phyloP scores from a whole-genome alignment of 177 flowering plant genomes.

The Vitis hybrid region DNA sequence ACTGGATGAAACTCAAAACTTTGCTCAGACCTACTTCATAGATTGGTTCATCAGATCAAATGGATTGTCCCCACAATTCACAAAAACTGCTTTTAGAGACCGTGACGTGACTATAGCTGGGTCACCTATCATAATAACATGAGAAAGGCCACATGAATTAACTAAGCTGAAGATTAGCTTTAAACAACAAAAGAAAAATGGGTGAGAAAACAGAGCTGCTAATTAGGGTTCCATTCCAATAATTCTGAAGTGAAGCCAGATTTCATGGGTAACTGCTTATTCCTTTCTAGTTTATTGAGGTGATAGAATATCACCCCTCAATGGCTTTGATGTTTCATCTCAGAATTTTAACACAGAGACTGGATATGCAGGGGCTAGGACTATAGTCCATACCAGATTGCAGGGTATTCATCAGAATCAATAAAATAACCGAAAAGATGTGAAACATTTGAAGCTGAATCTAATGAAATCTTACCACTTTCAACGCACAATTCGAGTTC shows the following conservation, averaged over 20 bases:
- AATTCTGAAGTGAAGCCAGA: too few species aligned
- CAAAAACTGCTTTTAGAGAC: slow-evolving; percentile 47
- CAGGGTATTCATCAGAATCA: too few species aligned
- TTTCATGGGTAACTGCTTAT: too few species aligned
- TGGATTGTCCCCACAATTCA: slow-evolving; percentile 56
- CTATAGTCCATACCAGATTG: too few species aligned
- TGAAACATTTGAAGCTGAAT: not conserved
- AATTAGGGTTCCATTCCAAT: too few species aligned
- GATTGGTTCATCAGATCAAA: slow-evolving; percentile 64
- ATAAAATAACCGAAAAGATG: too few species aligned
- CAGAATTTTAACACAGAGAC: too few species aligned
- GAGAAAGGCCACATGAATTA: slow-evolving; percentile 8
- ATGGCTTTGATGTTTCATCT: too few species aligned
- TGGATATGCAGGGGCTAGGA: too few species aligned
- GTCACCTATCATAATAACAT: slow-evolving; percentile 42
- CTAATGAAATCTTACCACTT: slow-evolving; percentile 41
- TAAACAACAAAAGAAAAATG: not conserved
- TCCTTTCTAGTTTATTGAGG: too few species aligned
- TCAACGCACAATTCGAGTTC: slow-evolving; percentile 68
- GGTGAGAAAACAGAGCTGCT: not conserved
- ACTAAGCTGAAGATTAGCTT: not conserved
- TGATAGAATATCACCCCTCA: too few species aligned
- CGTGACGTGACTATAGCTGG: slow-evolving; percentile 41
- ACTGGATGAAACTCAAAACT: slow-evolving; percentile 7
- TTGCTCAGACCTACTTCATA: slow-evolving; percentile 56